These are phyloP conservation scores for Gilbertella persicaria DNA, from an alignment of 371 early-diverging fungal genomes.

Conservation along the genomic window DNA sequence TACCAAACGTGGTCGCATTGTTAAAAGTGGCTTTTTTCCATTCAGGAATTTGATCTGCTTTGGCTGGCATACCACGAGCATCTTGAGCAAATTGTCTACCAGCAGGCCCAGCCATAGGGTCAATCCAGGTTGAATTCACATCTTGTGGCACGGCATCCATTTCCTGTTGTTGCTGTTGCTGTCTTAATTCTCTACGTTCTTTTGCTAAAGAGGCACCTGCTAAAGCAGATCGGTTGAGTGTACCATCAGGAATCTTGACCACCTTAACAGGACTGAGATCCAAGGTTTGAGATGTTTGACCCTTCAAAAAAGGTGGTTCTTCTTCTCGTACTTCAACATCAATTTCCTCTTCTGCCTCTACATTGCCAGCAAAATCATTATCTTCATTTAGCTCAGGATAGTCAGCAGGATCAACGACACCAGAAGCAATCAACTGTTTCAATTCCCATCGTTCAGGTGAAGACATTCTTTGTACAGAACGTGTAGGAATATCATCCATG, in stretches of 20 bases:
- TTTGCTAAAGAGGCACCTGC: constrained; percentile 92
- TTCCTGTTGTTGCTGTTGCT: constrained; percentile 88
- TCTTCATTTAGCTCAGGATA: constrained; percentile 87
- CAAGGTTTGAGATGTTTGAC: constrained; percentile 85
- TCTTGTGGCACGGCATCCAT: constrained; percentile 89
- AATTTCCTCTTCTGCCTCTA: constrained; percentile 92
- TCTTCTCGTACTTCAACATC: constrained; percentile 97
- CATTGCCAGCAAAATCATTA: constrained; percentile 57
- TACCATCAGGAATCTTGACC: constrained; percentile 96
- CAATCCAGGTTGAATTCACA: constrained; percentile 88
- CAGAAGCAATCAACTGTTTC: constrained; percentile 95
- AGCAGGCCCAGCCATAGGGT: constrained; percentile 91
- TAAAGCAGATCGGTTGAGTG: constrained; percentile 93
- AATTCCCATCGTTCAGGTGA: constrained; percentile 97
- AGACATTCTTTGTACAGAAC: constrained; percentile 82
- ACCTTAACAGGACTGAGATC: constrained; percentile 95
- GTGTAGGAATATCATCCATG: constrained; percentile 59
- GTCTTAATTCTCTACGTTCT: constrained; percentile 88
- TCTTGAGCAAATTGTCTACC: constrained; percentile 92
- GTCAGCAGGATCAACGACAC: constrained; percentile 85
- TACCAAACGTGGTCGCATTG: constrained; percentile 89
- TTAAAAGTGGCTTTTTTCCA: constrained; percentile 92
- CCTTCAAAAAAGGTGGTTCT: constrained; percentile 92
- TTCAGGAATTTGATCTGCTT: constrained; percentile 80
- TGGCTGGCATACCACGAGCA: constrained; percentile 65